These are phyloP conservation scores for Larix kaempferi DNA, from an alignment of 75 land plant species.

Conservation along the genomic window DNA sequence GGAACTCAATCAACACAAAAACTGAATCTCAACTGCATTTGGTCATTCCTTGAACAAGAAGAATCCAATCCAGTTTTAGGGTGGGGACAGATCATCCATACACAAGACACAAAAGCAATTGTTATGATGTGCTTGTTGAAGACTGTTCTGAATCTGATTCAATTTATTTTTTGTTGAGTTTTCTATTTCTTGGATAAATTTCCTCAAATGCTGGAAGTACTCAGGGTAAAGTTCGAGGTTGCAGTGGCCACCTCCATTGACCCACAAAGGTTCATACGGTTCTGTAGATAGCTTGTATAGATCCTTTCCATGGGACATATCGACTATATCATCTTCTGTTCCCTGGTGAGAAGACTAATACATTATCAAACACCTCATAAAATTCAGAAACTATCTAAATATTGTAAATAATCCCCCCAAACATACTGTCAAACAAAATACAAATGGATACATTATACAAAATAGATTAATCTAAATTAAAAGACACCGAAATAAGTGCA, in stretches of 20 bases:
- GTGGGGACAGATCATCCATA: background rate
- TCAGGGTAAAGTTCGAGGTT: conserved; percentile 86
- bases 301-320: conserved; percentile 71
- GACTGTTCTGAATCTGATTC: background rate
- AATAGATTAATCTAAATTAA: no score
- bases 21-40: no score
- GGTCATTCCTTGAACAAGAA: no score
- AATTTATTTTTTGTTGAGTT: conserved; percentile 15
- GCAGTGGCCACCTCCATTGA: conserved; percentile 87
- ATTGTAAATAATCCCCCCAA: no score
- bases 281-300: conserved; percentile 60
- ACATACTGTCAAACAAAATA: no score
- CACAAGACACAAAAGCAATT: background rate
- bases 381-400: background rate
- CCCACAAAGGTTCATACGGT: conserved; percentile 84
- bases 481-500: no score
- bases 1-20: no score
- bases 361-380: background rate
- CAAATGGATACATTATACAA: no score
- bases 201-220: conserved; percentile 75
- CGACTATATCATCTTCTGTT: conserved; percentile 78
- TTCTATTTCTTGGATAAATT: conserved; percentile 62
- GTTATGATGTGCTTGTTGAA: background rate
- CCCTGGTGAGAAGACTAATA: conserved; percentile 37
- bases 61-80: background rate